These are phyloP conservation scores for Suhomyces sp. DNA, from an alignment of 805 yeast species.

Conservation along the genomic window DNA sequence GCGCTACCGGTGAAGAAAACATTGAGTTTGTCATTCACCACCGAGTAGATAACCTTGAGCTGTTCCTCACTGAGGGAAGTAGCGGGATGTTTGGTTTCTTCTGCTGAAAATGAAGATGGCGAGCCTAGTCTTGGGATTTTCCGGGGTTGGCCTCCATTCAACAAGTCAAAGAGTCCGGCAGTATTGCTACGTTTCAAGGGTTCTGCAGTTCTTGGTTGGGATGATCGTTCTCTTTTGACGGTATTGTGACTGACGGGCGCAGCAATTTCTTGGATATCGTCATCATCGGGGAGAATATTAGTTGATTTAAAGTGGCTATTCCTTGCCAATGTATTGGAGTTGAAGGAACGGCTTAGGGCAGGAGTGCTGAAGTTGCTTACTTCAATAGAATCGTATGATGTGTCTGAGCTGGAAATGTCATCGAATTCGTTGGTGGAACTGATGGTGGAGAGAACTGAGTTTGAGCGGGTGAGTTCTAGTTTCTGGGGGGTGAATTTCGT, in stretches of 20 bases:
- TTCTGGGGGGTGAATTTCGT: not conserved
- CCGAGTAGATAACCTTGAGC: slow-evolving; percentile 45
- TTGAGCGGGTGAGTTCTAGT: slow-evolving; percentile 12
- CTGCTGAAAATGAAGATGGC: slow-evolving; percentile 1
- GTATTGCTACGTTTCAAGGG: not conserved
- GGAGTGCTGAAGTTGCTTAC: slow-evolving; percentile 37
- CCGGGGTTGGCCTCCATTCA: not conserved
- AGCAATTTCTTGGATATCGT: slow-evolving; percentile 1
- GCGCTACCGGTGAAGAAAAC: slow-evolving; percentile 82
- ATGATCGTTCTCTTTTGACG: not conserved
- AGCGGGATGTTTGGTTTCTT: not conserved
- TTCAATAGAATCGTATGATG: slow-evolving; percentile 38
- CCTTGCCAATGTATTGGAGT: slow-evolving; percentile 4
- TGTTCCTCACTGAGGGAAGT: slow-evolving; percentile 41
- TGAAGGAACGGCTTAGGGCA: slow-evolving; percentile 18
- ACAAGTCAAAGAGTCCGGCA: not conserved
- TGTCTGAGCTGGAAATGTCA: slow-evolving; percentile 23
- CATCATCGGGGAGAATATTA: not conserved
- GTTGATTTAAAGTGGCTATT: not conserved
- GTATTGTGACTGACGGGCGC: not conserved
- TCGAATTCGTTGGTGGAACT: slow-evolving; percentile 24
- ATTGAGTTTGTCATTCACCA: slow-evolving; percentile 48
- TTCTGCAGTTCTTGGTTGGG: not conserved
- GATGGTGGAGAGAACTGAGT: slow-evolving; percentile 19
- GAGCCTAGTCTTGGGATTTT: slow-evolving; percentile 13